phyloP scores from a whole-genome alignment of 2,329 filamentous ascomycete species.

The Pseudogymnoascus sp. region DNA sequence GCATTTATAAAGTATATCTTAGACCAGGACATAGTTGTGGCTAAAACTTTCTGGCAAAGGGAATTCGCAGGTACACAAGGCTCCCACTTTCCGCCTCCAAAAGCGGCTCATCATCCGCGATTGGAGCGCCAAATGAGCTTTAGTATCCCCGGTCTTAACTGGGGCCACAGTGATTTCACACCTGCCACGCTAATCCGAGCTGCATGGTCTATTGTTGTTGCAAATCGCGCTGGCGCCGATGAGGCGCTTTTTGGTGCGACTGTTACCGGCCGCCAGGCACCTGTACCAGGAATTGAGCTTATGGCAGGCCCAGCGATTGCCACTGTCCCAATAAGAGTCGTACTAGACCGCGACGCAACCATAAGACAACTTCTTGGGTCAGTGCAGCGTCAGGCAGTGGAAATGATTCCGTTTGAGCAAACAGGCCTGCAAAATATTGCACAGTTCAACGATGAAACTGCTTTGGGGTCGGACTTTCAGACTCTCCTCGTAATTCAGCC shows the following conservation, averaged over 20 bases:
- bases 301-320: slow-evolving; percentile 38
- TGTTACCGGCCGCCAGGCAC: slow-evolving; percentile 33
- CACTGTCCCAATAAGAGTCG: slow-evolving; percentile 34
- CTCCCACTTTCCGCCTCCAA: not conserved
- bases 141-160: not conserved
- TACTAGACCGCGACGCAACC: slow-evolving; percentile 8
- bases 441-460: slow-evolving; percentile 13
- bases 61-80: not conserved
- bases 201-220: slow-evolving; percentile 34
- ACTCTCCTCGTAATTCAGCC: slow-evolving; percentile 21
- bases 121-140: not conserved
- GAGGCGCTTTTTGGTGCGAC: slow-evolving; percentile 37
- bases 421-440: slow-evolving; percentile 25
- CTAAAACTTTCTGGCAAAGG: not conserved
- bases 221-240: slow-evolving; percentile 29
- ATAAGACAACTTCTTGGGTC: not conserved
- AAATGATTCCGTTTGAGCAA: slow-evolving; percentile 47
- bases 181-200: slow-evolving; percentile 32
- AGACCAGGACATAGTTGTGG: not conserved
- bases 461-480: slow-evolving; percentile 18
- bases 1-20: slow-evolving; percentile 4
- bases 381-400: slow-evolving; percentile 30
- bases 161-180: slow-evolving; percentile 5
- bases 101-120: not conserved
- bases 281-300: slow-evolving; percentile 32